A percentile compares a stretch with the other conserved stretches of the same genome.
Conservation (phyloP, 2,329 filamentous ascomycete species). For the Fusarium caatingaense region DNA sequence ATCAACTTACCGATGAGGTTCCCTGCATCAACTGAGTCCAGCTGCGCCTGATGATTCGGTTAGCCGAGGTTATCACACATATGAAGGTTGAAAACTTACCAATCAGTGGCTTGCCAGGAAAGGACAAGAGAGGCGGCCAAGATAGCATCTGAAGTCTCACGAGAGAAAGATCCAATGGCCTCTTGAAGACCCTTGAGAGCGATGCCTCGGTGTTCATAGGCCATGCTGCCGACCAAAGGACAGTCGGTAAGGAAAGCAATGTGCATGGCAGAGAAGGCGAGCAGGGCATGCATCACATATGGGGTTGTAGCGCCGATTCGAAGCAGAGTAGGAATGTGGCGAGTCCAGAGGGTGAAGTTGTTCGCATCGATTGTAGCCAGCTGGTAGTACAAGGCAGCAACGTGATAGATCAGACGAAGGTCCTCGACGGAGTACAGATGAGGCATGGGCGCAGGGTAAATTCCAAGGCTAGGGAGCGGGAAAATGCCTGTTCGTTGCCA, state of each 20-base stretch:
- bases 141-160: slow-evolving; percentile 88
- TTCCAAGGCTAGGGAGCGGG: slow-evolving; percentile 83
- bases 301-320: slow-evolving; percentile 82
- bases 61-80: slow-evolving; percentile 18
- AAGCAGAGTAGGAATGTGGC: slow-evolving; percentile 83
- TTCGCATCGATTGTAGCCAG: slow-evolving; percentile 81
- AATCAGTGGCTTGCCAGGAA: slow-evolving; percentile 96
- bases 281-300: slow-evolving; percentile 93
- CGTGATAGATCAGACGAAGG: slow-evolving; percentile 88
- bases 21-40: slow-evolving; percentile 95
- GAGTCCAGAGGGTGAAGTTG: slow-evolving; percentile 91
- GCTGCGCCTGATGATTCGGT: slow-evolving; percentile 73
- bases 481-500: slow-evolving; percentile 89
- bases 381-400: slow-evolving; percentile 86
- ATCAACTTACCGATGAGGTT: slow-evolving; percentile 79
- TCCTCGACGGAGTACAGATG: slow-evolving; percentile 80
- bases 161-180: slow-evolving; percentile 85
- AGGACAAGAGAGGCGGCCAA: slow-evolving; percentile 91
- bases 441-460: slow-evolving; percentile 80
- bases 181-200: slow-evolving; percentile 90
- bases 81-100: slow-evolving; percentile 67
- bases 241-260: slow-evolving; percentile 91
- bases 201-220: slow-evolving; percentile 87
- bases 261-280: slow-evolving; percentile 95
- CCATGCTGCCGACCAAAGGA: slow-evolving; percentile 85